phyloP scores from a whole-genome alignment of 108 stramenopile genomes.

The Thalassiosira profunda region DNA sequence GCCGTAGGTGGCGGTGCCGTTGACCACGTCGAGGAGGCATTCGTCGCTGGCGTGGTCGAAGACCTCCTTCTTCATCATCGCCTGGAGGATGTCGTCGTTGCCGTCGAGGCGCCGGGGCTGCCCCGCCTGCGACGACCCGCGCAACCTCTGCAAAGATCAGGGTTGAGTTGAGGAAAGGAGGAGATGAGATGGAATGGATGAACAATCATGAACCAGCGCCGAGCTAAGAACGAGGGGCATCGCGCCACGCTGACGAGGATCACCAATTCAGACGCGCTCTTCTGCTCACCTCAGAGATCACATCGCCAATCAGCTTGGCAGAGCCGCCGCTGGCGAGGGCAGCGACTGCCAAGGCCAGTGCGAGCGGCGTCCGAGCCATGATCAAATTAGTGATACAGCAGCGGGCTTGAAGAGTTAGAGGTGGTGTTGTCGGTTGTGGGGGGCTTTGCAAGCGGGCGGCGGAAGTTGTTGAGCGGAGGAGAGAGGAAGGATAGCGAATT shows the following conservation, averaged over 20 bases:
- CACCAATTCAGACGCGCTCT: too few species aligned
- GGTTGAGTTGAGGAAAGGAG: too few species aligned
- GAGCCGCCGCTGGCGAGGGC: not conserved
- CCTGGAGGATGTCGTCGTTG: constrained; percentile 36
- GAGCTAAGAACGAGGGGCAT: too few species aligned
- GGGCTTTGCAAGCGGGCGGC: not conserved
- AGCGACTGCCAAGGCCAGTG: not conserved
- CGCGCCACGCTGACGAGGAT: too few species aligned
- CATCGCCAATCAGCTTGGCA: constrained; percentile 18
- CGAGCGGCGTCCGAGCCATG: constrained; percentile 6
- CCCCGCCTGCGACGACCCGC: constrained; percentile 10
- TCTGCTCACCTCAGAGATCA: constrained; percentile 14
- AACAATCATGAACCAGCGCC: too few species aligned
- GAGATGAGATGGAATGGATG: too few species aligned
- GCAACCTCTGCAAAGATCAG: constrained; percentile 17
- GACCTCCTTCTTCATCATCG: constrained; percentile 40
- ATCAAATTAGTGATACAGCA: not conserved
- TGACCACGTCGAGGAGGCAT: constrained; percentile 16
- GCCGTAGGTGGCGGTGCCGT: constrained; percentile 26
- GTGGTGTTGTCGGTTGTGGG: too few species aligned
- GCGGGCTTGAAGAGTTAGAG: too few species aligned
- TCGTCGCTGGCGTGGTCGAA: constrained; percentile 34
- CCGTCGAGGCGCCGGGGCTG: not conserved
- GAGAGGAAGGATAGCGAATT: too few species aligned
- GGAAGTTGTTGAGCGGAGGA: too few species aligned